phyloP scores from a whole-genome alignment of 805 yeast species.

The Cyberlindnera subsufficiens region DNA sequence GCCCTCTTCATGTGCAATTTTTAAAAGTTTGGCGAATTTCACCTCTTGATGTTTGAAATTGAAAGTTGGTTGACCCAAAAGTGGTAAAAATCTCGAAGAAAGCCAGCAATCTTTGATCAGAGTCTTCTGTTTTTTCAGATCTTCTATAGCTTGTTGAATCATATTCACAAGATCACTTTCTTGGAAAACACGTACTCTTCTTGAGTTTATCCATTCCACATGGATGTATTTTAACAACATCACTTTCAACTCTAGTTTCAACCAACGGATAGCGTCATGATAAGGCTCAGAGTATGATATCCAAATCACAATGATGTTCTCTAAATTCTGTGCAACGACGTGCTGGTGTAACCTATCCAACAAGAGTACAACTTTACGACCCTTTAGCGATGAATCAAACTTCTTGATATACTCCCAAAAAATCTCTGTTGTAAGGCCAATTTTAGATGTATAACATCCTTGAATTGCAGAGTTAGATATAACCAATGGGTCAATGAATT shows the following conservation, averaged over 20 bases:
- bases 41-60: constrained; percentile 12
- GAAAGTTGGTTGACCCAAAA: background rate
- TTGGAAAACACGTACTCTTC: background rate
- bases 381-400: constrained; percentile 11
- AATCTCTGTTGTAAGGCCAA: constrained; percentile 18
- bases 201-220: constrained; percentile 6
- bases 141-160: constrained; percentile 1
- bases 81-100: constrained; percentile 1
- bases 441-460: constrained; percentile 12
- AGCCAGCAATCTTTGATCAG: constrained; percentile 11
- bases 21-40: constrained; percentile 7
- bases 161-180: constrained; percentile 2
- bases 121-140: constrained; percentile 1
- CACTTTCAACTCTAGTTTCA: constrained; percentile 11
- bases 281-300: constrained; percentile 11
- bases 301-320: constrained; percentile 26
- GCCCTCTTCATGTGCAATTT: constrained; percentile 8
- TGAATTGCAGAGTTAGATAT: constrained; percentile 6
- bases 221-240: constrained; percentile 5
- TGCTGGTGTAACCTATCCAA: constrained; percentile 31
- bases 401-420: constrained; percentile 16
- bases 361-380: constrained; percentile 23
- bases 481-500: constrained; percentile 14
- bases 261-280: constrained; percentile 5
- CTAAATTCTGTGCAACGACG: constrained; percentile 28